These are phyloP conservation scores for Acaromyces ingoldii DNA, from an alignment of 1,284 basidiomycete species.

Conservation along the genomic window DNA sequence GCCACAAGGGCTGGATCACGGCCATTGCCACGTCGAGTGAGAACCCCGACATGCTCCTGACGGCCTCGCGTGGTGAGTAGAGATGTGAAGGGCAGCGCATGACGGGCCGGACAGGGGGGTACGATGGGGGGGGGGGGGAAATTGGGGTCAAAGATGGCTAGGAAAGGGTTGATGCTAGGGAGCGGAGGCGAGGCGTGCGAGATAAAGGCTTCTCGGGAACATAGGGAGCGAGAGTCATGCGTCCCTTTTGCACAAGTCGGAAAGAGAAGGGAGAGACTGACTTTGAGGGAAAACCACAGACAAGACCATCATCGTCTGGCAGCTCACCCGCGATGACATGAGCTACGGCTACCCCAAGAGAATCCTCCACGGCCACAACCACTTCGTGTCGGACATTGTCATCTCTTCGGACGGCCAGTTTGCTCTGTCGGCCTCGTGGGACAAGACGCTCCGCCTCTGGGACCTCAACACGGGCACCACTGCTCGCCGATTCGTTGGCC, in stretches of 20 bases:
- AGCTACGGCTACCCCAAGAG: constrained; percentile 62
- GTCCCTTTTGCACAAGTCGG: too few relatives aligned
- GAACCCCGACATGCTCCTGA: constrained; percentile 94
- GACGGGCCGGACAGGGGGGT: too few relatives aligned
- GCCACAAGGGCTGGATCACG: constrained; percentile 88
- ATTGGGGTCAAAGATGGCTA: too few relatives aligned
- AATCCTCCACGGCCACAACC: constrained; percentile 97
- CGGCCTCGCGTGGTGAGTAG: constrained; percentile 82
- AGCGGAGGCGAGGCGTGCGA: too few relatives aligned
- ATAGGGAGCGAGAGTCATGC: too few relatives aligned
- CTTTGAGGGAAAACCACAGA: constrained; percentile 54
- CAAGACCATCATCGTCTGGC: constrained; percentile 99
- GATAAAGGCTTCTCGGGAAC: too few relatives aligned
- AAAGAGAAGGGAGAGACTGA: too few relatives aligned
- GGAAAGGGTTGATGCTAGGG: too few relatives aligned
- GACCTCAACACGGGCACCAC: constrained; percentile 55
- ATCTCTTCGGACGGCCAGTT: constrained; percentile 88
- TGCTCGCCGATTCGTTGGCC: constrained; percentile 80
- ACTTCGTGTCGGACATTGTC: constrained; percentile 99
- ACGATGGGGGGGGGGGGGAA: too few relatives aligned
- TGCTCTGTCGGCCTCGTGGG: constrained; percentile 98
- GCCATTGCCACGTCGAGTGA: constrained; percentile 94
- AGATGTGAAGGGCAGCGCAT: too few relatives aligned
- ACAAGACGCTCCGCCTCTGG: constrained; percentile 99
- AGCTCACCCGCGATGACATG: constrained; percentile 85